Evolutionary conservation across 306 rosid species (phyloP), one percentile per base, ranked within the genome.

Genomic region (Benincasa hispida): DNA sequence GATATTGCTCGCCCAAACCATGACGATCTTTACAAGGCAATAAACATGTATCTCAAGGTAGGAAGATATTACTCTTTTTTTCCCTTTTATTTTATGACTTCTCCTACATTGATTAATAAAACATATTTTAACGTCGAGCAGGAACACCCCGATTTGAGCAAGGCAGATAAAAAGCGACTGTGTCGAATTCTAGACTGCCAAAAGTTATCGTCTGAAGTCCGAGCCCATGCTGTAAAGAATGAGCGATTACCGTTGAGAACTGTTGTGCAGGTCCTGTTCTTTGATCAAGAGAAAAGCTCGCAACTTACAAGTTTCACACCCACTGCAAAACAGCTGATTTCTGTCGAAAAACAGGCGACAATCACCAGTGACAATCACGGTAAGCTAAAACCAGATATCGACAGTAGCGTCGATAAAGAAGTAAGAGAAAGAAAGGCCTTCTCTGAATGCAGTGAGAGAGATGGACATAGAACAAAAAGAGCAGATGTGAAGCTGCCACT

Each of bases 41-140:
- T 91, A 68, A 88, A 89, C 91, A 85, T 87, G 77, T 94, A 85
- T 84, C 94, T 94, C 4, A 91, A 94, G 98, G 98, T 90, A 79
- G 97, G 88, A 80, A 82, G 8, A 78, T 67, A 70, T 45, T 8
- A 25, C 56, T 69, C 50, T 8, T n/a, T n/a, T n/a, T n/a, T n/a
- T n/a, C n/a, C n/a, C n/a, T n/a, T n/a, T 15, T 28, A 47, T 5
- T 15, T 24, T 45, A 8, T 69, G 24, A 14, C n/a, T 14, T 45
- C 75, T 70, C 39, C 4, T 70, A 70, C 57, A 45, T 24, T 45
- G 37, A 25, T 70, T 41, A 6, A 10, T 70, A 70, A 60, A 28
- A 45, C 39, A 42, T 70, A 22, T 25, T 45, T 17, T 25, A 8
- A 68, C 24, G 74, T 10, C 51, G 53, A 45, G 18, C 35, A 77